Evolutionary conservation across 2,329 filamentous ascomycete species (phyloP).

Genomic region (Ophiostoma montium): DNA sequence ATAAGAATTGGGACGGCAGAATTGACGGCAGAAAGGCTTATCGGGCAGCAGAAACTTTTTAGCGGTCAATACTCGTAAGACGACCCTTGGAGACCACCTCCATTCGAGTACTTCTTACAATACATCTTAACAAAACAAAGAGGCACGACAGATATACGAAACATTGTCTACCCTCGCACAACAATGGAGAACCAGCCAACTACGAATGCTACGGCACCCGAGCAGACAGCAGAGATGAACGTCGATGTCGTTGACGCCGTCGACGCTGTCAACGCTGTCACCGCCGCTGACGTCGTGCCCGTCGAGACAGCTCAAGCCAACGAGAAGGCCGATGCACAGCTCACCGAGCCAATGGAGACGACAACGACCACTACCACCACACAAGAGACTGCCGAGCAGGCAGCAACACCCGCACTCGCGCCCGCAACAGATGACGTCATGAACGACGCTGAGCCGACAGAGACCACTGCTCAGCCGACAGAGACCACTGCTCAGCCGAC

Average conservation of each 20-base stretch:
- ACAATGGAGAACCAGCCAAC: background rate
- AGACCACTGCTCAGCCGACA: too few species aligned
- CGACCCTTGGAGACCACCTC: too few species aligned
- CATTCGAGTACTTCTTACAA: too few species aligned
- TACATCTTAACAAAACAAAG: too few species aligned
- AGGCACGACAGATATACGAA: too few species aligned
- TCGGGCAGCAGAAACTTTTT: constrained; percentile 7
- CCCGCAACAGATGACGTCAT: constrained; percentile 5
- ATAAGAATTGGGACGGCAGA: constrained; percentile 12
- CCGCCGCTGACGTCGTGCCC: background rate
- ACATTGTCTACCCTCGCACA: background rate
- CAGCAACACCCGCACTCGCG: background rate
- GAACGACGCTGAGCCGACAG: background rate
- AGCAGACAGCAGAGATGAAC: background rate
- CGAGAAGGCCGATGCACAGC: background rate
- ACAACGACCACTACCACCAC: background rate
- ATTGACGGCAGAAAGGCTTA: constrained; percentile 15
- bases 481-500: background rate
- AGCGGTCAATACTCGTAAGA: background rate
- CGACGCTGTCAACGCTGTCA: too few species aligned
- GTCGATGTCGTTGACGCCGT: background rate
- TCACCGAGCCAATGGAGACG: background rate
- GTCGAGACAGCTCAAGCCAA: background rate
- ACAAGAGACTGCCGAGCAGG: background rate
- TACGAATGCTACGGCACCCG: background rate